Conservation (phyloP, 352 stramenopile species). For the Phytopythium oedochilum region DNA sequence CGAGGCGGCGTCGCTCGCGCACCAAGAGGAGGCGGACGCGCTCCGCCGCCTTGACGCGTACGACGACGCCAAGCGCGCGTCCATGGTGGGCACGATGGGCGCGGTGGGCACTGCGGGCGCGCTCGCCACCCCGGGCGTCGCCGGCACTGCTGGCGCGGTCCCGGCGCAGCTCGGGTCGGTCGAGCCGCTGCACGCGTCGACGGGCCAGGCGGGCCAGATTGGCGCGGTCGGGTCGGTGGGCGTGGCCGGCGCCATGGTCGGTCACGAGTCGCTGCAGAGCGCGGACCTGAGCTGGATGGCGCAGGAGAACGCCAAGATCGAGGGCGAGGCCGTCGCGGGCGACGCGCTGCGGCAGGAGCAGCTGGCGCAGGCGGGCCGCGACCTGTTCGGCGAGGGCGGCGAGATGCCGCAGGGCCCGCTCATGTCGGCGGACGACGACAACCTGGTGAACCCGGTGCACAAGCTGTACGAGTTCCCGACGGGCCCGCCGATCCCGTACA, state of each 20-base stretch:
- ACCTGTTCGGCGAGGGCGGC: slow-evolving; percentile 81
- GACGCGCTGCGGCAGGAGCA: slow-evolving; percentile 72
- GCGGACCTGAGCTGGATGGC: slow-evolving; percentile 84
- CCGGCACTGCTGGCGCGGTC: slow-evolving; percentile 43
- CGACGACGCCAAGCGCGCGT: slow-evolving; percentile 36
- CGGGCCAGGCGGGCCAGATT: slow-evolving; percentile 69
- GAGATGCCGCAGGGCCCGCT: slow-evolving; percentile 71
- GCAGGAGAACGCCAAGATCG: slow-evolving; percentile 74
- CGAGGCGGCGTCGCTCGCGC: slow-evolving; percentile 61
- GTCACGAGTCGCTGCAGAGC: slow-evolving; percentile 79
- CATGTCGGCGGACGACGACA: slow-evolving; percentile 86
- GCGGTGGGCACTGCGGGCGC: slow-evolving; percentile 52
- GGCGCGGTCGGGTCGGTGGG: slow-evolving; percentile 71
- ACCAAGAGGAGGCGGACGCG: slow-evolving; percentile 73
- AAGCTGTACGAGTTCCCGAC: slow-evolving; percentile 89
- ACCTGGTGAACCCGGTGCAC: slow-evolving; percentile 79
- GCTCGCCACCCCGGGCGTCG: slow-evolving; percentile 45
- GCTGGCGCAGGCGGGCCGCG: slow-evolving; percentile 77
- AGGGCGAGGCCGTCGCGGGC: slow-evolving; percentile 71
- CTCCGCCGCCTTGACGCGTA: slow-evolving; percentile 65
- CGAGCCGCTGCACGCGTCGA: slow-evolving; percentile 53
- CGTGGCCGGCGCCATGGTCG: slow-evolving; percentile 65
- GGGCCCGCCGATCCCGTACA: slow-evolving; percentile 86
- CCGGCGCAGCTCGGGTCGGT: slow-evolving; percentile 67
- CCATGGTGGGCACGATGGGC: slow-evolving; percentile 33